Evolutionary conservation across 768 basidiomycete species (phyloP), one percentile per base, ranked within the genome.

Genomic region (Pulveroboletus ravenelii): DNA sequence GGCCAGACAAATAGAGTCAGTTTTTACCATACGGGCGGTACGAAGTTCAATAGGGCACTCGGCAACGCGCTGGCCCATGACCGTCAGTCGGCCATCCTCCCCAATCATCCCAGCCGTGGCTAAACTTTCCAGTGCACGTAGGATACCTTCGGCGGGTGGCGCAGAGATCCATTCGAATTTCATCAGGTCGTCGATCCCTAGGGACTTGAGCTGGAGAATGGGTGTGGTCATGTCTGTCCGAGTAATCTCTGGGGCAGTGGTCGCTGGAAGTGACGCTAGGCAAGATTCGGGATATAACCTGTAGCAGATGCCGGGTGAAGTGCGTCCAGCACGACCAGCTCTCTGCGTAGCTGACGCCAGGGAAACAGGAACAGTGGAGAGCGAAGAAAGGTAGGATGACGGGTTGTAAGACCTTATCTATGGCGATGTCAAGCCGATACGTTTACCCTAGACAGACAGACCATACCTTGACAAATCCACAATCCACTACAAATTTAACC

Each of bases 121-220:
- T 29, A 98, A 72, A 32, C 85, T 84, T 64, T 97, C 95, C 39
- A 98, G 68, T 15, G 93, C 93, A 35, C 93, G 76, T 39, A 93
- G 70, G 31, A 97, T 79, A 59, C 84, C 87, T 64, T 91, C 89
- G 10, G 87, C 84, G 3, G 93, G 90, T 31, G 96, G 96, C 0
- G 84, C 74, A 29, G 87, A 85, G 30, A 98, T 81, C 88, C 93
- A 99, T 63, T 98, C 93, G 63, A 98, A 95, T 63, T 89, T 89
- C 80, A 96, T 87, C 13, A 98, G 67, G 67, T 99, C 92, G 58
- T 98, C 88, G 40, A 99, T 88, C 9, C 96, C 96, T 29, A 99
- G 77, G 0, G 89, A 88, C 68, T 98, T 98, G 43, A 98, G 78
- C 64, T 97, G 94, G 15, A 99, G 73, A 45, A 99, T 87, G 5